phyloP scores from a whole-genome alignment of 345 rosid species.

The Moricandia arvensis region DNA sequence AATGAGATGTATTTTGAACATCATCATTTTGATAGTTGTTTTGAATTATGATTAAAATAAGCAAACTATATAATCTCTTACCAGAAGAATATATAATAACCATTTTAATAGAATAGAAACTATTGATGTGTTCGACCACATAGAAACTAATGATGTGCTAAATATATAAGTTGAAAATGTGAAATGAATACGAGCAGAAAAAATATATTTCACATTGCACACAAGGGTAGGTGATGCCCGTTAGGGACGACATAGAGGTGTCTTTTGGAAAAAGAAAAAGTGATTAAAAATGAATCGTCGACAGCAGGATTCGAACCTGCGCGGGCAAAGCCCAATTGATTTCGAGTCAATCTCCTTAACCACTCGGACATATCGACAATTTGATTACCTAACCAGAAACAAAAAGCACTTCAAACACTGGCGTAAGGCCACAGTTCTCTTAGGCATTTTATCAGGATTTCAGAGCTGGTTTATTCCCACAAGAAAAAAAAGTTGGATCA shows the following conservation, averaged over 20 bases:
- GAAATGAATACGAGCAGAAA: neutral
- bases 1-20: no score
- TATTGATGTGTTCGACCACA: no score
- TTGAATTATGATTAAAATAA: neutral
- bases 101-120: neutral
- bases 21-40: neutral
- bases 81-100: neutral
- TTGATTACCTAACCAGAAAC: neutral
- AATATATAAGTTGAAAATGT: neutral
- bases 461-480: no score
- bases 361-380: conserved; percentile 31
- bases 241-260: neutral
- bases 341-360: conserved; percentile 99
- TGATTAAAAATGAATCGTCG: neutral
- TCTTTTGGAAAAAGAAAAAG: neutral
- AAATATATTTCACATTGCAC: neutral
- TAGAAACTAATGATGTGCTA: neutral
- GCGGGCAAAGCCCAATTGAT: conserved; percentile 99
- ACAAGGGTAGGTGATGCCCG: no score
- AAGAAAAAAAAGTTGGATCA: no score
- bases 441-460: no score
- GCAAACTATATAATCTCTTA: neutral
- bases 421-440: no score
- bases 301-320: conserved; percentile 57
- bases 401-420: no score